Evolutionary conservation across 495 filamentous ascomycete species (phyloP), one percentile per base, ranked within the genome.

Genomic region (Parathielavia hyrcaniae): DNA sequence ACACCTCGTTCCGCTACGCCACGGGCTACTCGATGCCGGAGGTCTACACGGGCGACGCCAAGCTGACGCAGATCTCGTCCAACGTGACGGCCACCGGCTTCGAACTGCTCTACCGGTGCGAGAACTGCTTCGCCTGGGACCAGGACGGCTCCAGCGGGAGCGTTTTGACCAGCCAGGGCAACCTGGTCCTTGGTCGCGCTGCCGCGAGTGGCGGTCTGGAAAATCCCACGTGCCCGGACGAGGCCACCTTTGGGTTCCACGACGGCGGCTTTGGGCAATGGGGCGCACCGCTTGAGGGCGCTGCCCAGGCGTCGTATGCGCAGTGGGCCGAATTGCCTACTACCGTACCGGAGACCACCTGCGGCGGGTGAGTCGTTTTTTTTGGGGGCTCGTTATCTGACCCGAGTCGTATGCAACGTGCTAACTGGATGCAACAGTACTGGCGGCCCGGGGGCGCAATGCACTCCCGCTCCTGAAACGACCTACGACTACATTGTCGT

Each of bases 401-500:
- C 14, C 35, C 7, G 4, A 32, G 17, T 52, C 61, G 14, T 61
- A 22, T 46, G 20, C n/a, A n/a, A 3, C 12, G 4, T 23, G 44
- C 44, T 32, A 35, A 50, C 45, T 0, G 39, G 56, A 30, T 51
- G 10, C 53, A 14, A 3, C 23, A 53, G 60, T 50, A 22, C 57
- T 53, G 53, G 45, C 13, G 40, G 44, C 22, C 50, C 50, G 8
- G 30, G 14, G 0, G 51, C 39, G 2, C 22, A 55, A 11, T 72
- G 69, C 50, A 68, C 68, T 5, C 67, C 79, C 7, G 75, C 73
- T 20, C 81, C 74, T 40, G 74, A 67, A 17, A 68, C 65, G 49
- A 77, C 75, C 1, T 87, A 80, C 59, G 85, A 89, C 65, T 89
- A 88, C 72, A 80, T 87, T 50, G 74, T 87, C 16, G 76, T 86